phyloP scores from a whole-genome alignment of 768 basidiomycete genomes.

The Boletus huronensis region DNA sequence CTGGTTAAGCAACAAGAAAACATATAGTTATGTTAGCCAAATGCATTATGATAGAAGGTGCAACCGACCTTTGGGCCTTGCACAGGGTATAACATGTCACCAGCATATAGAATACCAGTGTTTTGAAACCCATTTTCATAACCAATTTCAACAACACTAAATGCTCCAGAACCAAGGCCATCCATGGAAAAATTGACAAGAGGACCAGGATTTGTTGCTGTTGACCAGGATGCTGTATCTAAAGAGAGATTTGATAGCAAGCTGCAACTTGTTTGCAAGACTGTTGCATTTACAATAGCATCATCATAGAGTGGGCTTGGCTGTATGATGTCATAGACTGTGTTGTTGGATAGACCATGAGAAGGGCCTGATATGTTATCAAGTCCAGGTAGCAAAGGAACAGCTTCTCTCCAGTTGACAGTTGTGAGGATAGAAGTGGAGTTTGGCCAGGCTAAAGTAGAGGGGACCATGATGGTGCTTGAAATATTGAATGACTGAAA shows the following conservation, averaged over 20 bases:
- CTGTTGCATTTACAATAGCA: neutral
- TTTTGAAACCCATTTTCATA: no score
- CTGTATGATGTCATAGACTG: neutral
- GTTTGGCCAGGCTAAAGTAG: neutral
- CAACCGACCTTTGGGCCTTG: neutral
- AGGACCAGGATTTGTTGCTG: neutral
- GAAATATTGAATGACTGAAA: neutral
- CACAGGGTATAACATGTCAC: neutral
- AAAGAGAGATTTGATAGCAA: neutral
- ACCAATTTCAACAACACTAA: neutral
- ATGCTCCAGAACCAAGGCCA: neutral
- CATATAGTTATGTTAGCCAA: neutral
- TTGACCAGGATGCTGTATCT: neutral
- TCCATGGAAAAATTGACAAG: neutral
- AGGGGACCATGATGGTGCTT: neutral
- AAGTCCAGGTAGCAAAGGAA: neutral
- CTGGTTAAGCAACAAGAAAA: neutral
- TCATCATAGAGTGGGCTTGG: neutral
- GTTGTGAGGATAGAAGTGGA: neutral
- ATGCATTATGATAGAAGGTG: neutral
- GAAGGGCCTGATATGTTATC: accelerated
- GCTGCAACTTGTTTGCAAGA: neutral
- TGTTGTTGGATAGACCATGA: neutral
- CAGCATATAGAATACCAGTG: neutral
- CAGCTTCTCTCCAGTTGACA: neutral